These are phyloP conservation scores for Canavalia gladiata DNA, from an alignment of 306 rosid genomes.

Conservation along the genomic window DNA sequence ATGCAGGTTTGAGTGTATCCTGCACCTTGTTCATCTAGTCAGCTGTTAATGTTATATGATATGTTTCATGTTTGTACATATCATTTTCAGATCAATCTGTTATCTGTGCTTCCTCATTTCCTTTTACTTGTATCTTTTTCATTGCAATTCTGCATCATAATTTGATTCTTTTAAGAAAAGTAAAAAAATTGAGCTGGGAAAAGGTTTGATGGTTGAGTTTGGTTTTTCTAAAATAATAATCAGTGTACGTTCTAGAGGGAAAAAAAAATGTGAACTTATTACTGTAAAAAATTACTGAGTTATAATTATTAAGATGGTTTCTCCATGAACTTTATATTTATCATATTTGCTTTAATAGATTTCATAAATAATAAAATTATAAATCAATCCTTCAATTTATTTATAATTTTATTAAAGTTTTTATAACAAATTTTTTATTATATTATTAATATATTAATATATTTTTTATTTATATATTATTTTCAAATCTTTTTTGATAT, in stretches of 20 bases:
- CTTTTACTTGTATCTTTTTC: not conserved
- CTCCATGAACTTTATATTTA: too few species aligned
- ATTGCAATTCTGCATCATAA: not conserved
- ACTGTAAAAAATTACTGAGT: not conserved
- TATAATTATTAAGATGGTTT: not conserved
- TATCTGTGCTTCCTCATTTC: slow-evolving; percentile 9
- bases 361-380: too few species aligned
- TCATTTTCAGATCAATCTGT: slow-evolving; percentile 20
- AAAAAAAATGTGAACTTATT: not conserved
- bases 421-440: too few species aligned
- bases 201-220: not conserved
- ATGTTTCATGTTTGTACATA: slow-evolving; percentile 37
- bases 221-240: not conserved
- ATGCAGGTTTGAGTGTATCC: slow-evolving; percentile 31
- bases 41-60: slow-evolving; percentile 15
- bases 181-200: not conserved
- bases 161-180: not conserved
- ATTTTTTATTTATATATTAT: too few species aligned
- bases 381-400: too few species aligned
- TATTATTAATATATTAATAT: too few species aligned
- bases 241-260: not conserved
- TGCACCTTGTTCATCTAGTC: slow-evolving; percentile 21
- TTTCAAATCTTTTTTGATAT: too few species aligned
- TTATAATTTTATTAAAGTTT: too few species aligned
- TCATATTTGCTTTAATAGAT: too few species aligned